Conservation (phyloP, 2,329 filamentous ascomycete genomes). For the Pezicula neosporulosa region DNA sequence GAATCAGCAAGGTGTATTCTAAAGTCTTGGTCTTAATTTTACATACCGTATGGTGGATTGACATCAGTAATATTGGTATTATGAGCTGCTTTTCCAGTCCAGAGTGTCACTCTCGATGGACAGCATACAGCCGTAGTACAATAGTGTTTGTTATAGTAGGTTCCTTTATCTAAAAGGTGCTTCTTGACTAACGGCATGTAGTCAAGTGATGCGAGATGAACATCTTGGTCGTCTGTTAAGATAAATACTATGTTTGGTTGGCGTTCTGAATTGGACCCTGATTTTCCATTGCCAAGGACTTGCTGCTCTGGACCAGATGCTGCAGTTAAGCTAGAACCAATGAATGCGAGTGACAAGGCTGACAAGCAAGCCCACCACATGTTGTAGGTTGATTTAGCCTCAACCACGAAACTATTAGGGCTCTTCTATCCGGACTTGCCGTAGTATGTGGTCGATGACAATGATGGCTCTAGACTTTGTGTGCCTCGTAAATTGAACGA, state of each 20-base stretch:
- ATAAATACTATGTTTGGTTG: slow-evolving; percentile 56
- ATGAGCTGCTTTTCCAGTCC: slow-evolving; percentile 57
- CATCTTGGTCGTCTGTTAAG: slow-evolving; percentile 25
- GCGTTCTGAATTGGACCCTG: background rate
- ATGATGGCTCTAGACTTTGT: too few relatives aligned
- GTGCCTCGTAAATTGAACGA: too few relatives aligned
- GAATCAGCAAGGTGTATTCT: background rate
- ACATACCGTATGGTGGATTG: slow-evolving; percentile 42
- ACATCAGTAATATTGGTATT: slow-evolving; percentile 56
- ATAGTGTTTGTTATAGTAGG: slow-evolving; percentile 52
- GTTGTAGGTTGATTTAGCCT: too few relatives aligned
- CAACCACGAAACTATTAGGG: too few relatives aligned
- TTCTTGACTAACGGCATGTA: slow-evolving; percentile 52
- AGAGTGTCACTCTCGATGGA: slow-evolving; percentile 54
- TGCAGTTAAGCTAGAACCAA: too few relatives aligned
- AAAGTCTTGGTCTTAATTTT: background rate
- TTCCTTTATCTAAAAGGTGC: slow-evolving; percentile 49
- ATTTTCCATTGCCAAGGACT: too few relatives aligned
- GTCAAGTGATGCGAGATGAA: slow-evolving; percentile 28
- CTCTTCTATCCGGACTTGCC: too few relatives aligned
- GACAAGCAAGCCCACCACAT: too few relatives aligned
- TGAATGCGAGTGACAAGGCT: too few relatives aligned
- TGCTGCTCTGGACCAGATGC: too few relatives aligned
- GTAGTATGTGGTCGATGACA: too few relatives aligned
- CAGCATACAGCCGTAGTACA: slow-evolving; percentile 59